phyloP scores from a whole-genome alignment of 306 rosid genomes.

The Sicyos baderoa region DNA sequence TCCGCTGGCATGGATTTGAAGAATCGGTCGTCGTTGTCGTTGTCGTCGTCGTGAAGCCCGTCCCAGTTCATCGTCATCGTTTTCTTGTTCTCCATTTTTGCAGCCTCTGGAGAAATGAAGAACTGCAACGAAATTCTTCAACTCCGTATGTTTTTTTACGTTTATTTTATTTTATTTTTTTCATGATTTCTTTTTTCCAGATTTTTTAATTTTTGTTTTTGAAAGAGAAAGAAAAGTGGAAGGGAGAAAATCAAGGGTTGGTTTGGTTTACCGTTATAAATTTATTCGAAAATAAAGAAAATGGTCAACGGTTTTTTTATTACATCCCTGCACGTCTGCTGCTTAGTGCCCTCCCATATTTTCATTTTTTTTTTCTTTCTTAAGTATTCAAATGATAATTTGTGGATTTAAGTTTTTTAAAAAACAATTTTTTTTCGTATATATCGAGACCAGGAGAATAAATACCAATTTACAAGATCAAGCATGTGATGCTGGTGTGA shows the following conservation, averaged over 20 bases:
- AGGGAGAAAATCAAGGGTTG: conserved; percentile 36
- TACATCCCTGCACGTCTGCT: conserved; percentile 27
- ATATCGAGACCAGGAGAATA: no score
- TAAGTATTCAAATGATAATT: neutral
- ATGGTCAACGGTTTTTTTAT: neutral
- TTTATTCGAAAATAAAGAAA: conserved; percentile 20
- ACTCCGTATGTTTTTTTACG: neutral
- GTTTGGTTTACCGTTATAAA: conserved; percentile 21
- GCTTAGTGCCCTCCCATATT: neutral
- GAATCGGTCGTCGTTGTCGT: conserved; percentile 45
- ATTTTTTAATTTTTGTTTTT: neutral
- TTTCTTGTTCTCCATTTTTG: conserved; percentile 38
- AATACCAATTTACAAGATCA: no score
- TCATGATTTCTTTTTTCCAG: neutral
- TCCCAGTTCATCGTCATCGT: conserved; percentile 53
- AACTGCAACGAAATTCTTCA: neutral
- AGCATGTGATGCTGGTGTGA: no score
- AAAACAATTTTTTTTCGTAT: no score
- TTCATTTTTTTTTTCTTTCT: neutral
- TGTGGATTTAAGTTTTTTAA: neutral
- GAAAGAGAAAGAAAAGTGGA: neutral
- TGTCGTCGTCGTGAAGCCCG: conserved; percentile 40
- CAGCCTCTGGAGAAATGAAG: no score
- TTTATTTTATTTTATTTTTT: no score
- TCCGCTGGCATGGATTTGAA: conserved; percentile 39